Conservation (phyloP, 495 filamentous ascomycete species). For the Neurospora sp. region DNA sequence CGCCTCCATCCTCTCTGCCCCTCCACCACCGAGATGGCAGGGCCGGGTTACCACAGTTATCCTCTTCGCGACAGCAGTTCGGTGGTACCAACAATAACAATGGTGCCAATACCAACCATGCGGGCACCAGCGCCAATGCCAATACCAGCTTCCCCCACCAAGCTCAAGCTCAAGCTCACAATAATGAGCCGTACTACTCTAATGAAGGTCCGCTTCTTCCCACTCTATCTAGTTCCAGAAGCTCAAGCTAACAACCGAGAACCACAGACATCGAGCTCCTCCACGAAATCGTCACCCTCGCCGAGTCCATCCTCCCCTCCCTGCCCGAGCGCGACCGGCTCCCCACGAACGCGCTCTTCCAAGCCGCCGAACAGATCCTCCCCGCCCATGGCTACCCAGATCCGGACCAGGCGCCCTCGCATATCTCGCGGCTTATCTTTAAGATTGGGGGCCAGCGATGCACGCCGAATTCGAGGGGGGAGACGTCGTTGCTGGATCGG, state of each 20-base stretch:
- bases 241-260: conserved; percentile 5
- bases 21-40: conserved; percentile 23
- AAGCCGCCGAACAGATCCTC: conserved; percentile 66
- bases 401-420: conserved; percentile 55
- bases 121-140: conserved; percentile 23
- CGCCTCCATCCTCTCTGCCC: conserved; percentile 23
- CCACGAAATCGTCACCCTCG: conserved; percentile 63
- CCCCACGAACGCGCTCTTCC: conserved; percentile 71
- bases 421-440: conserved; percentile 69
- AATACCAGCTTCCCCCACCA: conserved; percentile 3
- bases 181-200: conserved; percentile 34
- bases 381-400: conserved; percentile 51
- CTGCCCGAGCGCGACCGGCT: conserved; percentile 50
- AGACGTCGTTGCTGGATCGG: conserved; percentile 19
- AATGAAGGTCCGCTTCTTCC: conserved; percentile 49
- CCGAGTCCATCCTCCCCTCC: conserved; percentile 46
- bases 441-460: conserved; percentile 55
- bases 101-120: conserved; percentile 6
- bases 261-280: conserved; percentile 65
- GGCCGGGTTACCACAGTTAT: conserved; percentile 32
- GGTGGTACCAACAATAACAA: background rate
- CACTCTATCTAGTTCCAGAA: too few relatives aligned
- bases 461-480: conserved; percentile 14
- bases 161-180: background rate
- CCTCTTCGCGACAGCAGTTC: background rate